These are phyloP conservation scores for Backusella luteola DNA, from an alignment of 192 early-diverging fungal species.

Conservation along the genomic window DNA sequence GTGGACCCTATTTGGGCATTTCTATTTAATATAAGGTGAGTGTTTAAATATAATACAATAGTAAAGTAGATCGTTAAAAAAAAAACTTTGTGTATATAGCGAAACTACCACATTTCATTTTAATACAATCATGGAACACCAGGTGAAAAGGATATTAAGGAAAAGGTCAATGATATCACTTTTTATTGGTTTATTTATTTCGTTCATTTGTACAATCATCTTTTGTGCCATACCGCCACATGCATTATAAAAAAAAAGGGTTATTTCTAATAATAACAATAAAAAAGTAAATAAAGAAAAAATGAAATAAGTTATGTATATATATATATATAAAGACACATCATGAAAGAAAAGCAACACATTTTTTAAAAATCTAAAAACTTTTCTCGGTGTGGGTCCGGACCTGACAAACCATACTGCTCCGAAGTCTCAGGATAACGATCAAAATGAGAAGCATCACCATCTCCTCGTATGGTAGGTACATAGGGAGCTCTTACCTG, in stretches of 20 bases:
- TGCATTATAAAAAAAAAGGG: slow-evolving; percentile 16
- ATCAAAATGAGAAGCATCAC: slow-evolving; percentile 95
- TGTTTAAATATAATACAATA: background rate
- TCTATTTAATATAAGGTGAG: slow-evolving; percentile 32
- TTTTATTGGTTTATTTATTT: slow-evolving; percentile 9
- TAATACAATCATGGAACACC: slow-evolving; percentile 27
- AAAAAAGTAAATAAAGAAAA: background rate
- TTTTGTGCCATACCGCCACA: slow-evolving; percentile 28
- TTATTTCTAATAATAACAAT: background rate
- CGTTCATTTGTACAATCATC: background rate
- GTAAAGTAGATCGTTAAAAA: background rate
- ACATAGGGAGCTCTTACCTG: slow-evolving; percentile 84
- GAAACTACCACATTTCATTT: slow-evolving; percentile 37
- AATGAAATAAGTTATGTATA: background rate
- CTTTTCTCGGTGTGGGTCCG: slow-evolving; percentile 24
- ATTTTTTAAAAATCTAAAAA: slow-evolving; percentile 13
- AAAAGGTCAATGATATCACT: slow-evolving; percentile 27
- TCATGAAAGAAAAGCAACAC: background rate
- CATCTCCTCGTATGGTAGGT: slow-evolving; percentile 75
- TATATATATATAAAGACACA: background rate
- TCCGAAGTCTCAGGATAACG: slow-evolving; percentile 90
- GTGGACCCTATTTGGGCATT: slow-evolving; percentile 40
- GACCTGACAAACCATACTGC: slow-evolving; percentile 65
- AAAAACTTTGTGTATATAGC: slow-evolving; percentile 5
- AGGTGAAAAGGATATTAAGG: slow-evolving; percentile 25